Evolutionary conservation across 768 basidiomycete species (phyloP).

Genomic region (Plicaturopsis crispa): DNA sequence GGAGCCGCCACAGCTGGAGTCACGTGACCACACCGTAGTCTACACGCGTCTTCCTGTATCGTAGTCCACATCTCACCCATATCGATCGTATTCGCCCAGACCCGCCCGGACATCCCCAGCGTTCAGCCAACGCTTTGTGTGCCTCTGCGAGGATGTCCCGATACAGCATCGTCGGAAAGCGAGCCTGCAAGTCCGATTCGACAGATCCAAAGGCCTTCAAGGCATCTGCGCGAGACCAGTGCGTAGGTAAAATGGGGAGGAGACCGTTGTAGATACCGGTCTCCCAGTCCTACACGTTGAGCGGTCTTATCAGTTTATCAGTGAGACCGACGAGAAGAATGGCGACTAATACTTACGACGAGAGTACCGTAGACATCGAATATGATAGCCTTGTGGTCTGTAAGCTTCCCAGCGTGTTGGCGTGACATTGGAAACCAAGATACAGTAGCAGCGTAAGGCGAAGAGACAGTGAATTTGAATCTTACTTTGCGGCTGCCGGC

Average conservation of each 20-base stretch:
- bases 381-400: slow-evolving; percentile 45
- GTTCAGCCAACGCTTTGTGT: slow-evolving; percentile 28
- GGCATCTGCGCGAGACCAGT: slow-evolving; percentile 46
- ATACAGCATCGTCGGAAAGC: slow-evolving; percentile 54
- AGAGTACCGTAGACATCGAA: slow-evolving; percentile 80
- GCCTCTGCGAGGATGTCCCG: slow-evolving; percentile 49
- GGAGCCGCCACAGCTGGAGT: slow-evolving; percentile 1
- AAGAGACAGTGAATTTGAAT: too few species aligned
- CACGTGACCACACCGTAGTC: slow-evolving; percentile 3
- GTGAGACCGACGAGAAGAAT: not conserved
- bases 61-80: slow-evolving; percentile 11
- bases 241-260: slow-evolving; percentile 39
- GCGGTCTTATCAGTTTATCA: not conserved
- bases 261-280: slow-evolving; percentile 51
- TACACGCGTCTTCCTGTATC: slow-evolving; percentile 14
- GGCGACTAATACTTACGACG: slow-evolving; percentile 27
- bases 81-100: too few species aligned
- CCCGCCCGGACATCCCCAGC: too few species aligned
- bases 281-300: slow-evolving; percentile 57
- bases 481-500: too few species aligned
- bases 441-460: too few species aligned
- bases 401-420: too few species aligned
- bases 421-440: too few species aligned
- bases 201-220: slow-evolving; percentile 42
- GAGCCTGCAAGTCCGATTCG: slow-evolving; percentile 50